Evolutionary conservation across 371 early-diverging fungal species (phyloP), one percentile per base, ranked within the genome.

Genomic region (Mucor racemosus): DNA sequence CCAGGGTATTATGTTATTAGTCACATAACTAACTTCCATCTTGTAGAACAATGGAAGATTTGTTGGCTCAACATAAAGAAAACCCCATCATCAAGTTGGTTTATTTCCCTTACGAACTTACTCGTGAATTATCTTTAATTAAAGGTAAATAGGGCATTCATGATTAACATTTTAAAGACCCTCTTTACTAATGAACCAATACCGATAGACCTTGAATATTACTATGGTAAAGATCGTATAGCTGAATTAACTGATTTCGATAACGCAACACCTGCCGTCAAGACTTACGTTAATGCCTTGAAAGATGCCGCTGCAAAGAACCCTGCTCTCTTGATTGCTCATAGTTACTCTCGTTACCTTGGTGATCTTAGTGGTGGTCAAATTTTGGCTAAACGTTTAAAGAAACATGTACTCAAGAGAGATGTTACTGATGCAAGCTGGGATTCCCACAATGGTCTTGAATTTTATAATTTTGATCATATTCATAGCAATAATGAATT

Each of bases 291-390:
- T 7, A 72, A 79, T 7, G 72, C 83, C 40, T 76, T 86, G 65
- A 72, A 79, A 17, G 73, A 73, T 5, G 85, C 86, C 31, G 65
- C 77, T 38, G 61, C 66, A 13, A 66, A 74, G 46, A 78, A 86
- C 63, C 86, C 87, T 48, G 81, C 79, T 35, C 74, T 86, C 19
- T 58, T 88, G 59, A 76, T 86, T 46, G 86, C 88, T 34, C 86
- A 87, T 58, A 74, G 84, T 55, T 88, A 88, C 60, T 72, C 84
- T 17, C 85, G 88, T 26, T 88, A 88, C 69, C 69, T 88, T 5
- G 88, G 88, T 46, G 88, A 88, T 66, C 75, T 88, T 34, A 82
- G 84, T n/a, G 81, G 81, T 56, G 88, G 88, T 53, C 88, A 87
- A 64, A 84, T 87, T 48, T 56, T 88, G 53, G 79, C 82, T 60